Conservation (phyloP, 768 basidiomycete genomes). For the Mrakia blollopis region DNA sequence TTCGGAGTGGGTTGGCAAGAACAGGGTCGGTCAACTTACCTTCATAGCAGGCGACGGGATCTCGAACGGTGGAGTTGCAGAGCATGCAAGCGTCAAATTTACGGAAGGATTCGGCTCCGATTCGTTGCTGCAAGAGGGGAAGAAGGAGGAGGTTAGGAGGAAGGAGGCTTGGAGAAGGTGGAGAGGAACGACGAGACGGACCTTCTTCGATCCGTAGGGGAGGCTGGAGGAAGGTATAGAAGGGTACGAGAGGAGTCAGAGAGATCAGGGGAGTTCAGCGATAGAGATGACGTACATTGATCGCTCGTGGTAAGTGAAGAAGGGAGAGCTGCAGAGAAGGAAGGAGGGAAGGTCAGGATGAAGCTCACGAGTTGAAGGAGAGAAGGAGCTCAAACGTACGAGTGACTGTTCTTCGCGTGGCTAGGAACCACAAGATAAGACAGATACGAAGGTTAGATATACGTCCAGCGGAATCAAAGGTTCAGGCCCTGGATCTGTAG, state of each 20-base stretch:
- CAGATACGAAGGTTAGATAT: neutral
- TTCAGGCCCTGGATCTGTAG: no score
- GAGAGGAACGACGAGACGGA: slow-evolving; percentile 40
- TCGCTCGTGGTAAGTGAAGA: slow-evolving; percentile 27
- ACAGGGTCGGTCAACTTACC: no score
- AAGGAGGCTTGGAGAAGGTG: slow-evolving; percentile 25
- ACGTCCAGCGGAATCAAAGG: no score
- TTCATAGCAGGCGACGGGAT: slow-evolving; percentile 73
- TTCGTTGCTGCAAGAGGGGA: slow-evolving; percentile 36
- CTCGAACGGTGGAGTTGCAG: slow-evolving; percentile 61
- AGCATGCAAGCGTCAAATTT: slow-evolving; percentile 85
- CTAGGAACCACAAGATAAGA: neutral
- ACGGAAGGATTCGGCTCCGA: slow-evolving; percentile 90
- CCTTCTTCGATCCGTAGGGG: slow-evolving; percentile 69
- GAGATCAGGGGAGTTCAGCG: neutral
- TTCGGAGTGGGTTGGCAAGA: no score
- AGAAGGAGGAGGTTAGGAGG: slow-evolving; percentile 20
- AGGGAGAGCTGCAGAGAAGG: neutral
- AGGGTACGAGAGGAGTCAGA: neutral
- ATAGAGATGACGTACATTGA: neutral
- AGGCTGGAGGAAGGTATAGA: neutral
- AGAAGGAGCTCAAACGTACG: neutral
- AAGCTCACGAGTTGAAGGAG: neutral
- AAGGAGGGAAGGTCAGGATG: neutral
- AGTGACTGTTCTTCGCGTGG: slow-evolving; percentile 31